Percentiles rank a stretch among this genome's conserved stretches.
Conservation (phyloP, 2,329 filamentous ascomycete species). For the Verticillium nonalfalfae region DNA sequence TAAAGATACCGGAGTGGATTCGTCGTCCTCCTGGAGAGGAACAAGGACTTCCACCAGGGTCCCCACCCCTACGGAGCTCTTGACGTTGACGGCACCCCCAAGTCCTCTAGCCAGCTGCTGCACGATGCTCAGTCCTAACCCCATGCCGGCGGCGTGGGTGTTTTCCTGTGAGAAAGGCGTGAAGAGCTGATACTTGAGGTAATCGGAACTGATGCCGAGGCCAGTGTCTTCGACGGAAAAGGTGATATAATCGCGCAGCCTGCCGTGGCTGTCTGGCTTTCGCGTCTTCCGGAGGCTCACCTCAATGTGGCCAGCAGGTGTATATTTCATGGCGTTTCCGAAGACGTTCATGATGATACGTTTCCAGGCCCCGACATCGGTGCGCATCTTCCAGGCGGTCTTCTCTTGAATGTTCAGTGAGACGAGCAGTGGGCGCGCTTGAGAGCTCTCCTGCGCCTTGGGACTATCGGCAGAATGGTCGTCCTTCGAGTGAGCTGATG, state of each 20-base stretch:
- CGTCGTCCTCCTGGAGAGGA: conserved; percentile 20
- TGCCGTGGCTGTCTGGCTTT: conserved; percentile 12
- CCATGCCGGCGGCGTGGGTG: conserved; percentile 47
- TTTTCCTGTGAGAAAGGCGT: conserved; percentile 58
- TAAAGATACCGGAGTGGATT: conserved; percentile 4
- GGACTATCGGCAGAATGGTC: no score
- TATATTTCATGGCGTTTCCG: conserved; percentile 49
- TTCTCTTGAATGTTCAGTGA: conserved; percentile 41
- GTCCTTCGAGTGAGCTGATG: no score
- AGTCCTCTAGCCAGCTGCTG: conserved; percentile 48
- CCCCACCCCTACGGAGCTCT: conserved; percentile 42
- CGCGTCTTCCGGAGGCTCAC: conserved; percentile 20
- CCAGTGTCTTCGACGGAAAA: conserved; percentile 55
- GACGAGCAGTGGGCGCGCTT: conserved; percentile 19
- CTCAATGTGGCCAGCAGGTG: conserved; percentile 33
- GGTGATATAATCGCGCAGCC: conserved; percentile 3
- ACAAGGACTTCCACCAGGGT: conserved; percentile 44
- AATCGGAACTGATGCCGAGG: conserved; percentile 54
- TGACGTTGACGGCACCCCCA: conserved; percentile 48
- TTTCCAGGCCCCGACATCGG: conserved; percentile 42
- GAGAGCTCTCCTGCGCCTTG: no score
- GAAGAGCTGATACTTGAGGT: conserved; percentile 50
- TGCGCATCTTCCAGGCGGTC: conserved; percentile 43
- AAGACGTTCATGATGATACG: conserved; percentile 50
- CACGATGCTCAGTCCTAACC: conserved; percentile 56